Base-by-base conservation (phyloP, 441 rosid genomes). In the Corymbia citriodora region DNA sequence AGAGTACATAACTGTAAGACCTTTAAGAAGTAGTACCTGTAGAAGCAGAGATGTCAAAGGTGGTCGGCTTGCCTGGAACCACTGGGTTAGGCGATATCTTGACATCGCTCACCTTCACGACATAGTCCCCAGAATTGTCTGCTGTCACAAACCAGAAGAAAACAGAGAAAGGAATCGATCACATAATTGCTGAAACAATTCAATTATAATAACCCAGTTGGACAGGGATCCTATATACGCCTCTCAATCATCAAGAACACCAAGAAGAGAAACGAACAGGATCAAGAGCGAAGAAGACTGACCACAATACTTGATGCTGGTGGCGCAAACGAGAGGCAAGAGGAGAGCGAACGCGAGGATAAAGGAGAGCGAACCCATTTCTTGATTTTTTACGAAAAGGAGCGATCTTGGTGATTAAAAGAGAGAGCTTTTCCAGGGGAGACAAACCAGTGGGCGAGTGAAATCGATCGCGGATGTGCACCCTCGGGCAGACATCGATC, bases 71-170 rank as follows among this genome's bases (percentile, higher is more conserved):
- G 82, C 96, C 95, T 36, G 92, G 50, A 31, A 89, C 91, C 83
- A 93, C 95, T 11, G 95, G 96, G 55, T 92, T 87, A 15, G 97
- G 96, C 9, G 93, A 90, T 90, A 95, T 94, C 86, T 91, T 88
- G 36, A 94, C 93, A 79, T 90, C 93, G 21, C 81, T 17, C n/a
- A 94, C 93, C 90, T 92, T 92, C 59, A 95, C 95, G 55, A 89
- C 92, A 87, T 92, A 94, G 89, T 93, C 87, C 40, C 33, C 94
- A 88, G 92, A 70, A 57, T 90, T 90, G 87, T 93, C 96, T 95
- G 94, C 90, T 90, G 54, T 88, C 63, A 91, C 70, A 82, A 53
- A 70, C 15, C 33, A 31, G 36, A 50, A 90, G 59, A 4, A 36
- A 50, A 63, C 27, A 54, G 54, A 89, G 21, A 33, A 55, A 88